These are phyloP conservation scores for Oxalis stricta DNA, from an alignment of 441 rosid species.

Conservation along the genomic window DNA sequence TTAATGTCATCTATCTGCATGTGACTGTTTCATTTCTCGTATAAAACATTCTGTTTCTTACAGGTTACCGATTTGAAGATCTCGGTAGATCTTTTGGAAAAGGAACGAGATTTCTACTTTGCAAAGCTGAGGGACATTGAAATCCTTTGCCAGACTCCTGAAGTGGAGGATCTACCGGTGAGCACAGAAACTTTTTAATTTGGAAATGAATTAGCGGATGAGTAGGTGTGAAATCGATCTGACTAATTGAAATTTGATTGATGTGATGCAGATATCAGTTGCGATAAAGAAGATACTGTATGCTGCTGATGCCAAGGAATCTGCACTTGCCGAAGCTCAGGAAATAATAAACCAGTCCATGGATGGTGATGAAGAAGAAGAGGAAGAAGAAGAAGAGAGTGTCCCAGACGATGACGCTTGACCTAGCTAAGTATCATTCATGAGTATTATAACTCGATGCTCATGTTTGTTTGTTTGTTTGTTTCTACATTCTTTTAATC, in stretches of 20 bases:
- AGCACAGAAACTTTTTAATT: conserved; percentile 4
- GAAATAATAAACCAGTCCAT: conserved; percentile 35
- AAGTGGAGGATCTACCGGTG: conserved; percentile 51
- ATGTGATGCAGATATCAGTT: conserved; percentile 44
- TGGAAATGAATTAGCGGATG: no score
- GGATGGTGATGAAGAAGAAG: conserved; percentile 19
- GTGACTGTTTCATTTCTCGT: conserved; percentile 3
- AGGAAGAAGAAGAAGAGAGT: conserved; percentile 18
- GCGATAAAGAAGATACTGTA: conserved; percentile 83
- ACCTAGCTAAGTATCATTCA: no score
- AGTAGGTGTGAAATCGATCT: no score
- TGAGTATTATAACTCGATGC: no score
- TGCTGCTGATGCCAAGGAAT: conserved; percentile 69
- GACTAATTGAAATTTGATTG: background rate
- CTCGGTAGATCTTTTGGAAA: conserved; percentile 57
- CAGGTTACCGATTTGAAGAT: conserved; percentile 76
- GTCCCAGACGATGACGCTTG: no score
- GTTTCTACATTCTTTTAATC: no score
- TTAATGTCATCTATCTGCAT: no score
- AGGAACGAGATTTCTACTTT: conserved; percentile 92
- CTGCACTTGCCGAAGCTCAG: conserved; percentile 75
- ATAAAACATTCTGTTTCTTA: background rate
- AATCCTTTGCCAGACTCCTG: conserved; percentile 74
- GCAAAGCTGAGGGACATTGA: conserved; percentile 79
- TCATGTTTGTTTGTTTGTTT: no score